Conservation (phyloP, 164 flowering plant genomes). For the Annona squamosa region DNA sequence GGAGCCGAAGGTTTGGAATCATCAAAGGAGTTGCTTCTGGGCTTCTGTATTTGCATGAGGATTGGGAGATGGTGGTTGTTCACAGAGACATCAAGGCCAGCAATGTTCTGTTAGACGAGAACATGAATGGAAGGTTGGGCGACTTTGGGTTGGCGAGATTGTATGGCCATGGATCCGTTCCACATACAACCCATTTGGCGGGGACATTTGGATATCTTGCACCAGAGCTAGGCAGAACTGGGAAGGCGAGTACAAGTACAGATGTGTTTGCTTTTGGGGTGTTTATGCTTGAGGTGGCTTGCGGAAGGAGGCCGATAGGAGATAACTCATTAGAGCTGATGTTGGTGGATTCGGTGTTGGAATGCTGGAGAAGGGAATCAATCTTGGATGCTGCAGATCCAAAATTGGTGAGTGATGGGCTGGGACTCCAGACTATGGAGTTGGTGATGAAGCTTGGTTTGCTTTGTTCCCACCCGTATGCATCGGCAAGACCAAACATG, state of each 20-base stretch:
- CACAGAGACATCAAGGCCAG: conserved; percentile 47
- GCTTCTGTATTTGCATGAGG: conserved; percentile 11
- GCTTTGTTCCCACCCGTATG: conserved; percentile 13
- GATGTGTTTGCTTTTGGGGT: conserved; percentile 31
- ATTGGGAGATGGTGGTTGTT: conserved; percentile 15
- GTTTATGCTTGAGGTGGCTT: conserved; percentile 17
- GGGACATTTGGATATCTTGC: conserved; percentile 26
- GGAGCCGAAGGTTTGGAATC: conserved; percentile 13
- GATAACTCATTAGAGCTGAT: not conserved
- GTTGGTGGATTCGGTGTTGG: conserved; percentile 28
- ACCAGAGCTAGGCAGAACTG: conserved; percentile 13
- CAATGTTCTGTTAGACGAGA: conserved; percentile 36
- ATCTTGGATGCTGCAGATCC: conserved; percentile 13
- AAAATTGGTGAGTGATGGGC: conserved; percentile 2
- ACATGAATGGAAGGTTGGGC: conserved; percentile 17
- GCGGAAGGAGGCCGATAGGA: not conserved
- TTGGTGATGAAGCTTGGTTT: conserved; percentile 23
- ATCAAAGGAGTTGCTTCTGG: conserved; percentile 16
- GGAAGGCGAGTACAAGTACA: conserved; percentile 16
- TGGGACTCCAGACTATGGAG: conserved; percentile 1
- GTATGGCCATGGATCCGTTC: conserved; percentile 18
- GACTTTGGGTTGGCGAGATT: conserved; percentile 20
- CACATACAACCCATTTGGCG: conserved; percentile 34
- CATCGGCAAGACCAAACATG: conserved; percentile 18
- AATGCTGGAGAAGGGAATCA: conserved; percentile 14